Conservation (phyloP, 1,284 basidiomycete genomes). For the Termitomyces sp. region DNA sequence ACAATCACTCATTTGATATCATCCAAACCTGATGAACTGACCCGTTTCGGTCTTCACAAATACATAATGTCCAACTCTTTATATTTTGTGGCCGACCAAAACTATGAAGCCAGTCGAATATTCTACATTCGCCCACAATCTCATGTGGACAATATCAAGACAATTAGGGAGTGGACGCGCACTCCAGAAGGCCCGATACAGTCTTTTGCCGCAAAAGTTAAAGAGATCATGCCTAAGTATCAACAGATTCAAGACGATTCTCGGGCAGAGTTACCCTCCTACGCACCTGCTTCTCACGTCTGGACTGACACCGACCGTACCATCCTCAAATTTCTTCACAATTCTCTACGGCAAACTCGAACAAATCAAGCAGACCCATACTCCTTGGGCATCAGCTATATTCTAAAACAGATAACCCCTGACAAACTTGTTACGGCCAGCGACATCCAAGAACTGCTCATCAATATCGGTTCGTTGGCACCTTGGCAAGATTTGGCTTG, state of each 20-base stretch:
- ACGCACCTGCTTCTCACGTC: conserved; percentile 27
- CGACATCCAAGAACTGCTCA: conserved; percentile 43
- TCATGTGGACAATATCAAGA: conserved; percentile 54
- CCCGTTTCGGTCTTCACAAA: conserved; percentile 67
- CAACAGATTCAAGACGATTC: conserved; percentile 26
- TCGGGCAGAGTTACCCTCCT: conserved; percentile 32
- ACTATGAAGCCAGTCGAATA: conserved; percentile 52
- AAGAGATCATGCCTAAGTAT: conserved; percentile 35
- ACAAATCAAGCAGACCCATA: conserved; percentile 66
- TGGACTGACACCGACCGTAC: conserved; percentile 59
- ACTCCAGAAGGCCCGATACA: conserved; percentile 39
- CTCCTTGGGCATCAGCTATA: conserved; percentile 43
- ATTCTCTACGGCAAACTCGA: conserved; percentile 57
- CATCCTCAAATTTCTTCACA: conserved; percentile 65
- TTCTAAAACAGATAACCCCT: conserved; percentile 58
- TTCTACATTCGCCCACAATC: conserved; percentile 70
- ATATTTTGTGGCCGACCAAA: conserved; percentile 60
- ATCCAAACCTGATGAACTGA: conserved; percentile 30
- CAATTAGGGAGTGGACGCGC: conserved; percentile 51
- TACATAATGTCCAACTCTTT: conserved; percentile 63
- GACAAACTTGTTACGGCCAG: conserved; percentile 36
- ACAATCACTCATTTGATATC: conserved; percentile 46
- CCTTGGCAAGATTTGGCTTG: conserved; percentile 68
- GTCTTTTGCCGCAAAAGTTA: conserved; percentile 58
- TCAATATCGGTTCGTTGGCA: conserved; percentile 65